phyloP scores from a whole-genome alignment of 1,139 yeast genomes.

The Blastobotrys raffinosifermentans region DNA sequence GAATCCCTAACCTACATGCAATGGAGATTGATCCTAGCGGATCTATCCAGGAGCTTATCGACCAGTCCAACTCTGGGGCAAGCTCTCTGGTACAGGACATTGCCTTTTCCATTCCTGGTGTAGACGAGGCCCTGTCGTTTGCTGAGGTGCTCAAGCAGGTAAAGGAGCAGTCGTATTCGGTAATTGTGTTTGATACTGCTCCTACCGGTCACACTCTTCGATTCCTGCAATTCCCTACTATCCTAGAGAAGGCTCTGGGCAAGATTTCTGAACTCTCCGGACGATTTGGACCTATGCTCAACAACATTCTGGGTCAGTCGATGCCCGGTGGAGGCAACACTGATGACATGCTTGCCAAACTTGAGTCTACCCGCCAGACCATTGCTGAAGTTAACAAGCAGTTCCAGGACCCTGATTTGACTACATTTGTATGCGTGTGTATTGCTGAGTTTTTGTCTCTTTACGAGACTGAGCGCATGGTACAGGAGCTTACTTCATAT shows the following conservation, averaged over 20 bases:
- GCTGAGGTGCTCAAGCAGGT: constrained; percentile 97
- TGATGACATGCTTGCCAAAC: constrained; percentile 73
- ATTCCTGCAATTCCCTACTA: constrained; percentile 87
- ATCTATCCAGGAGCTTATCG: constrained; percentile 82
- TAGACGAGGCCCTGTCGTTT: constrained; percentile 94
- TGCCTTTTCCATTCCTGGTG: constrained; percentile 95
- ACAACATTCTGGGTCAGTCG: constrained; percentile 61
- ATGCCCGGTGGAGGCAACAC: constrained; percentile 47
- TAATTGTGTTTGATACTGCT: constrained; percentile 94
- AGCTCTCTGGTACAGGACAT: constrained; percentile 75
- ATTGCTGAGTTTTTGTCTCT: constrained; percentile 92
- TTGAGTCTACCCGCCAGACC: constrained; percentile 74
- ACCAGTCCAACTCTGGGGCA: constrained; percentile 38
- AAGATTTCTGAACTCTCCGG: constrained; percentile 84
- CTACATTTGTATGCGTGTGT: constrained; percentile 96
- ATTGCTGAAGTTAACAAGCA: constrained; percentile 89
- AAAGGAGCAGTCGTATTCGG: constrained; percentile 76
- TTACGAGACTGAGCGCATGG: constrained; percentile 95
- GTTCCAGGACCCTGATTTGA: constrained; percentile 91
- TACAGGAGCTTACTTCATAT: constrained; percentile 89
- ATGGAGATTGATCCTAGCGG: constrained; percentile 99
- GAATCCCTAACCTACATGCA: constrained; percentile 80
- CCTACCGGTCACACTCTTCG: constrained; percentile 98
- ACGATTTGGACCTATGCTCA: constrained; percentile 86
- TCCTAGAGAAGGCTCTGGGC: constrained; percentile 77